Evolutionary conservation across 2,329 filamentous ascomycete species (phyloP).

Genomic region (Fulvia fulva): DNA sequence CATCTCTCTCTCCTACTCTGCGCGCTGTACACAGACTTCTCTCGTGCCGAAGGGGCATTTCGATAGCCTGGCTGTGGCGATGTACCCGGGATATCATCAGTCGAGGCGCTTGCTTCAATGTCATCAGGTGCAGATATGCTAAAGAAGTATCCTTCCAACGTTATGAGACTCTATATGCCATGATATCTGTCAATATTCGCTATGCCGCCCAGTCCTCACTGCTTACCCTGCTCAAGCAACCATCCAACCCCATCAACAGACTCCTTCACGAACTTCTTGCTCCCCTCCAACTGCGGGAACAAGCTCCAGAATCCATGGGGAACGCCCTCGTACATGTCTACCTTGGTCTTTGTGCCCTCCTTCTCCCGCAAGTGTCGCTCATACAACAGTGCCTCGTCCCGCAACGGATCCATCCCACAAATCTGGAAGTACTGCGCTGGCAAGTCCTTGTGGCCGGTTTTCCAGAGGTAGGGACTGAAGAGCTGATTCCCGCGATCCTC

Average conservation of each 20-base stretch:
- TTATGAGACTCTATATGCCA: too few relatives aligned
- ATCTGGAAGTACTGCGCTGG: slow-evolving; percentile 48
- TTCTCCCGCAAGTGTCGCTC: slow-evolving; percentile 41
- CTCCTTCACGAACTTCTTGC: slow-evolving; percentile 29
- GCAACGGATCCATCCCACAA: slow-evolving; percentile 46
- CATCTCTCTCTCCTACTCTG: too few relatives aligned
- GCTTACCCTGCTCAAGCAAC: slow-evolving; percentile 27
- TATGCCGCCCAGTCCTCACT: background rate
- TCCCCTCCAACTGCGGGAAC: slow-evolving; percentile 25
- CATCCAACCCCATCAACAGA: slow-evolving; percentile 28
- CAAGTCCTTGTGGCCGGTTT: slow-evolving; percentile 36
- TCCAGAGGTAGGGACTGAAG: slow-evolving; percentile 30
- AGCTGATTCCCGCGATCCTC: slow-evolving; percentile 29
- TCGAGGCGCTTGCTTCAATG: too few relatives aligned
- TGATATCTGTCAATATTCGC: too few relatives aligned
- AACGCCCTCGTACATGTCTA: slow-evolving; percentile 41
- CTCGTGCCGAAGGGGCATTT: too few relatives aligned
- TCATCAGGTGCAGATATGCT: too few relatives aligned
- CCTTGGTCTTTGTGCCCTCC: slow-evolving; percentile 39
- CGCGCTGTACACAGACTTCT: too few relatives aligned
- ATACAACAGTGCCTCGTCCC: slow-evolving; percentile 49
- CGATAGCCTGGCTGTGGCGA: too few relatives aligned
- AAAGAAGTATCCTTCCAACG: too few relatives aligned
- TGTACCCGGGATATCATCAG: too few relatives aligned
- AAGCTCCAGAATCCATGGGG: slow-evolving; percentile 43